These are phyloP conservation scores for Pezicula radicicola DNA, from an alignment of 2,329 filamentous ascomycete species.

Conservation along the genomic window DNA sequence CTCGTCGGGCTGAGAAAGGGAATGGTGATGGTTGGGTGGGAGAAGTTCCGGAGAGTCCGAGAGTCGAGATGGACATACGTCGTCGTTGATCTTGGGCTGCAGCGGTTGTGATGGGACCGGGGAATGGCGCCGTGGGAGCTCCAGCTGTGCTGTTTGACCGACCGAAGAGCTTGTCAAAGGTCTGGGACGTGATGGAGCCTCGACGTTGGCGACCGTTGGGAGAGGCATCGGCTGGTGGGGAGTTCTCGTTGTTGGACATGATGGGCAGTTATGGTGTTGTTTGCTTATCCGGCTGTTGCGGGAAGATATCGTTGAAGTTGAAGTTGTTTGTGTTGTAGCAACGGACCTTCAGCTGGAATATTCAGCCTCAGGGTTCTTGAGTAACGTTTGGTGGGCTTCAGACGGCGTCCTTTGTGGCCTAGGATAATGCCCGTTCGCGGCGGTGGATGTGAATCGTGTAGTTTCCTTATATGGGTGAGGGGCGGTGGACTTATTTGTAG, in stretches of 20 bases:
- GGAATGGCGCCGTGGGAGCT: slow-evolving; percentile 41
- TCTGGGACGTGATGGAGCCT: slow-evolving; percentile 39
- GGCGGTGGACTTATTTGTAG: too few relatives aligned
- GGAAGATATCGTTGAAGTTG: not conserved
- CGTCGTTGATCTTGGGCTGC: slow-evolving; percentile 57
- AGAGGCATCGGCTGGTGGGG: slow-evolving; percentile 32
- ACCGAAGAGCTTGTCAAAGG: slow-evolving; percentile 48
- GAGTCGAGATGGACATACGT: slow-evolving; percentile 70
- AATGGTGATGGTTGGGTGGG: slow-evolving; percentile 52
- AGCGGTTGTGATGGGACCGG: slow-evolving; percentile 44
- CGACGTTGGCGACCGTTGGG: slow-evolving; percentile 38
- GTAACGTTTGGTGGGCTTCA: not conserved
- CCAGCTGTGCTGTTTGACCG: slow-evolving; percentile 47
- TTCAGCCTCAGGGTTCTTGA: slow-evolving; percentile 13
- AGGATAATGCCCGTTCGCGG: slow-evolving; percentile 10
- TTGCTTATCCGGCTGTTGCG: not conserved
- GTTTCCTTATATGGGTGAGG: too few relatives aligned
- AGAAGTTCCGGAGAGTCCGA: slow-evolving; percentile 70
- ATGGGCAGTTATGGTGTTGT: slow-evolving; percentile 9
- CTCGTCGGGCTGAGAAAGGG: slow-evolving; percentile 55
- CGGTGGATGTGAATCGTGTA: too few relatives aligned
- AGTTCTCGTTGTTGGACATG: slow-evolving; percentile 41
- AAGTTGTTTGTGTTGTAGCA: slow-evolving; percentile 13
- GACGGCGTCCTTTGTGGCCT: slow-evolving; percentile 7
- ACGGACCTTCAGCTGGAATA: slow-evolving; percentile 17